Conservation (phyloP, 805 yeast species). For the Cyberlindnera maclurae region DNA sequence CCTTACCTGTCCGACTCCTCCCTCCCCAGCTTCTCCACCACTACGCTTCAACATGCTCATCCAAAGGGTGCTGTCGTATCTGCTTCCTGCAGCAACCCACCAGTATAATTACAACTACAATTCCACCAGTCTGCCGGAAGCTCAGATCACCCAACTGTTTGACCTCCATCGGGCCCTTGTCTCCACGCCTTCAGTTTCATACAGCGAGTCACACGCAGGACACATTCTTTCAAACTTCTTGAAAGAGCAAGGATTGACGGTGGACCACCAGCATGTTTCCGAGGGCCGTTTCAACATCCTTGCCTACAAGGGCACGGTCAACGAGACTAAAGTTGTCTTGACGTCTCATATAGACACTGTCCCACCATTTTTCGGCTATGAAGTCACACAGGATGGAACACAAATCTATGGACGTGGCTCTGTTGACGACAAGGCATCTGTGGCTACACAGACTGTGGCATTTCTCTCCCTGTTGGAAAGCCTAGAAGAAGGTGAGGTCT, state of each 20-base stretch:
- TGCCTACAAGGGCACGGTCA: constrained; percentile 42
- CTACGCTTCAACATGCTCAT: not conserved
- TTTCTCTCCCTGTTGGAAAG: constrained; percentile 36
- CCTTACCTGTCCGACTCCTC: no score
- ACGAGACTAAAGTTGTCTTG: constrained; percentile 40
- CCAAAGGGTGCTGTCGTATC: not conserved
- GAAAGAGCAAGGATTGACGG: constrained; percentile 27
- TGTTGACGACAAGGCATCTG: constrained; percentile 56
- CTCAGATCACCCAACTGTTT: constrained; percentile 1
- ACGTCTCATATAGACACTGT: constrained; percentile 66
- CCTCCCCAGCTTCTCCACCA: no score
- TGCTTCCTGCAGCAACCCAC: not conserved
- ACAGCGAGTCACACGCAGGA: constrained; percentile 6
- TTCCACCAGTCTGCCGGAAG: no score
- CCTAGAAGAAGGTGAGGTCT: constrained; percentile 46
- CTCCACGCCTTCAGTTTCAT: constrained; percentile 9
- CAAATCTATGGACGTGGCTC: constrained; percentile 57
- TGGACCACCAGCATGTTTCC: constrained; percentile 34
- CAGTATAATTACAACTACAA: constrained; percentile 1
- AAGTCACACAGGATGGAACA: constrained; percentile 30
- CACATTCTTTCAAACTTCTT: constrained; percentile 2
- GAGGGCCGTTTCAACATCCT: constrained; percentile 40
- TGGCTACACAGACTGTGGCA: constrained; percentile 51
- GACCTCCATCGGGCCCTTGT: constrained; percentile 9
- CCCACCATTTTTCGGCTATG: constrained; percentile 39